Evolutionary conservation across 2,329 filamentous ascomycete genomes (phyloP).

Genomic region (Chaetoscypha palmicola): DNA sequence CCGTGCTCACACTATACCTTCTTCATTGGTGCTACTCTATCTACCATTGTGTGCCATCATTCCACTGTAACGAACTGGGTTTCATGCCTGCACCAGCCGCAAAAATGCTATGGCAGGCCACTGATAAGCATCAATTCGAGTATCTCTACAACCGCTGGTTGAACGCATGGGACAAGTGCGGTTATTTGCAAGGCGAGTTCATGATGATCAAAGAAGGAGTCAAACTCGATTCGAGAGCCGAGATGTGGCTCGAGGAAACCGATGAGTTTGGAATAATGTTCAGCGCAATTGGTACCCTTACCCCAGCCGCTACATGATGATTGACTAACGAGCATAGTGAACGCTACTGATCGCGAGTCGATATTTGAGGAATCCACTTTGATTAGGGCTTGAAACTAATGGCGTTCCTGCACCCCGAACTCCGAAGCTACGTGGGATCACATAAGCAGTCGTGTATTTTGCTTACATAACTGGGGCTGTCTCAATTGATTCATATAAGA

Average conservation of each 20-base stretch:
- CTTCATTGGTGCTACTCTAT: constrained; percentile 36
- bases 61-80: constrained; percentile 32
- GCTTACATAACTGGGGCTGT: too few species aligned
- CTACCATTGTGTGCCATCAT: constrained; percentile 30
- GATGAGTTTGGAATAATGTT: constrained; percentile 38
- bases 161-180: constrained; percentile 30
- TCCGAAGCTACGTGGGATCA: too few species aligned
- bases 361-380: neutral
- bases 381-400: too few species aligned
- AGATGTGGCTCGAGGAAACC: constrained; percentile 37
- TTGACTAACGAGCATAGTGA: neutral
- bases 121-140: constrained; percentile 31
- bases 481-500: too few species aligned
- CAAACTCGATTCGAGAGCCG: constrained; percentile 29
- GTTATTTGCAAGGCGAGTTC: constrained; percentile 31
- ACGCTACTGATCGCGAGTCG: neutral
- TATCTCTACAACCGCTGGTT: constrained; percentile 31
- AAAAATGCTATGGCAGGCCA: constrained; percentile 35
- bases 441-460: too few species aligned
- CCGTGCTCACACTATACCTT: constrained; percentile 32
- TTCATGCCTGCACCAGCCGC: constrained; percentile 35
- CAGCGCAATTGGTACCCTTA: constrained; percentile 31
- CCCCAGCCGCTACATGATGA: neutral
- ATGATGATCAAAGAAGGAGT: constrained; percentile 26
- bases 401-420: too few species aligned